phyloP scores from a whole-genome alignment of 2,329 filamentous ascomycete species.

The Emergomyces orientalis region DNA sequence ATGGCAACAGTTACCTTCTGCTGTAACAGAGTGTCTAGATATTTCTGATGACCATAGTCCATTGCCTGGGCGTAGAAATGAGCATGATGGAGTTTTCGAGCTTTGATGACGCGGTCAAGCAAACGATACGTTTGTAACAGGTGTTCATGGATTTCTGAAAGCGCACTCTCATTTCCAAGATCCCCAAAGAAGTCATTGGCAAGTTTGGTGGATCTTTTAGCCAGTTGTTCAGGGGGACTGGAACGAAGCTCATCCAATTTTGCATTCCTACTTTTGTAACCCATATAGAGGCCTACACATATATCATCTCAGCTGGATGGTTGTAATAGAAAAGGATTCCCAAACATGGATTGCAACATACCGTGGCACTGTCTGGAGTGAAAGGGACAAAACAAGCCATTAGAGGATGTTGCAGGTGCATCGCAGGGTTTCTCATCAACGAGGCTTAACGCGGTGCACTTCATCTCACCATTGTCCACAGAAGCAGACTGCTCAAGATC shows the following conservation, averaged over 20 bases:
- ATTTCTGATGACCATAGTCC: constrained; percentile 39
- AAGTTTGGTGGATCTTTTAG: constrained; percentile 27
- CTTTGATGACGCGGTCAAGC: constrained; percentile 35
- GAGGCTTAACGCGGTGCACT: constrained; percentile 9
- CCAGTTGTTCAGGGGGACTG: constrained; percentile 24
- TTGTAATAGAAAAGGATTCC: neutral
- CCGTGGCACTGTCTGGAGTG: constrained; percentile 37
- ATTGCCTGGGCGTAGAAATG: constrained; percentile 37
- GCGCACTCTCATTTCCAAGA: constrained; percentile 27
- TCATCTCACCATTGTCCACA: neutral
- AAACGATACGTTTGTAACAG: constrained; percentile 32
- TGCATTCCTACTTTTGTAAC: constrained; percentile 41
- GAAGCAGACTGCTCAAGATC: neutral
- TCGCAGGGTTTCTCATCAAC: constrained; percentile 22
- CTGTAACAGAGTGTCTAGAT: constrained; percentile 30
- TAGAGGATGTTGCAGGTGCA: constrained; percentile 31
- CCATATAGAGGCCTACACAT: constrained; percentile 34
- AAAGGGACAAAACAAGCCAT: constrained; percentile 36
- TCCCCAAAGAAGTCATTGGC: constrained; percentile 33
- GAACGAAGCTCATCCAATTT: constrained; percentile 34
- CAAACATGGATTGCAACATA: neutral
- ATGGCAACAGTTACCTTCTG: constrained; percentile 30
- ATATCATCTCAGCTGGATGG: neutral
- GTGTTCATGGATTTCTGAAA: constrained; percentile 26
- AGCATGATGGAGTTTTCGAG: constrained; percentile 35